Conservation (phyloP, 768 basidiomycete species). For the Phlebiopsis gigantea region DNA sequence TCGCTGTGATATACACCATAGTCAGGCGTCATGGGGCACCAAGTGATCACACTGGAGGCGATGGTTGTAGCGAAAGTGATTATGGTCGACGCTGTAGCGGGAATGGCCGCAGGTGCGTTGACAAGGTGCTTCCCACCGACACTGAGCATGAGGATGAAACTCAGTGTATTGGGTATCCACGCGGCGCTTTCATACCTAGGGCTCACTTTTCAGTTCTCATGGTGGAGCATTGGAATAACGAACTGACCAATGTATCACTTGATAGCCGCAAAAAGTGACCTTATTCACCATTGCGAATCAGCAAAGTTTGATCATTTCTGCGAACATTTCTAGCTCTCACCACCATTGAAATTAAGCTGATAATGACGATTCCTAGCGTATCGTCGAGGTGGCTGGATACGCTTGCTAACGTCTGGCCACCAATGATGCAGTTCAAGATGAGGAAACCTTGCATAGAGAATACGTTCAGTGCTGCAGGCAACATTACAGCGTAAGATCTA, state of each 20-base stretch:
- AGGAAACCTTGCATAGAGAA: slow-evolving; percentile 43
- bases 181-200: slow-evolving; percentile 32
- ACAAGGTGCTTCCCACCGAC: slow-evolving; percentile 31
- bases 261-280: slow-evolving; percentile 32
- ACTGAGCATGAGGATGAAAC: slow-evolving; percentile 34
- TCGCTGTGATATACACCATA: slow-evolving; percentile 42
- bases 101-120: slow-evolving; percentile 17
- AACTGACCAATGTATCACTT: slow-evolving; percentile 28
- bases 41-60: slow-evolving; percentile 39
- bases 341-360: slow-evolving; percentile 33
- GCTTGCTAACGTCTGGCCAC: slow-evolving; percentile 42
- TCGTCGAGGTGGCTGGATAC: slow-evolving; percentile 27
- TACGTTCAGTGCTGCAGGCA: slow-evolving; percentile 37
- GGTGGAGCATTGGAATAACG: neutral
- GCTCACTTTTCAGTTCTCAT: neutral
- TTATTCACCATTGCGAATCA: too few relatives aligned
- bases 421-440: slow-evolving; percentile 45
- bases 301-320: neutral
- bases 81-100: slow-evolving; percentile 29
- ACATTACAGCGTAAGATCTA: slow-evolving; percentile 35
- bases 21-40: slow-evolving; percentile 39
- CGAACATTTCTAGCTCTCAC: slow-evolving; percentile 17
- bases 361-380: slow-evolving; percentile 39
- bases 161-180: slow-evolving; percentile 35
- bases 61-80: slow-evolving; percentile 42